These are phyloP conservation scores for Pleurotus salmoneostramineus DNA, from an alignment of 768 basidiomycete species.

Conservation along the genomic window DNA sequence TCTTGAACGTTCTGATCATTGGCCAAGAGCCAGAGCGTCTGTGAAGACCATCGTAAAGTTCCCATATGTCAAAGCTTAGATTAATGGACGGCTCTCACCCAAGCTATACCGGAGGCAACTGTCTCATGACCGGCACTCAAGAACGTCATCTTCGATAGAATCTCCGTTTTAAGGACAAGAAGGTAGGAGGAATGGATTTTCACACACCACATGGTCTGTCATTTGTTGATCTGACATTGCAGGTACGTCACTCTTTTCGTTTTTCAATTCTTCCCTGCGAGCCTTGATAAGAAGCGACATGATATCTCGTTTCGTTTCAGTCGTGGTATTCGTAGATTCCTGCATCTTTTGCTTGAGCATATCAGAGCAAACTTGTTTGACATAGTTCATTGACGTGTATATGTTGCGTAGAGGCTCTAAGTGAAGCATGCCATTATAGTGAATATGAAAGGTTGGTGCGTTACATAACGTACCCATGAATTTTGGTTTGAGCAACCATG, in stretches of 20 bases:
- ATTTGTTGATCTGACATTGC: constrained; percentile 42
- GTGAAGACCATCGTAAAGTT: background rate
- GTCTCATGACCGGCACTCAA: constrained; percentile 44
- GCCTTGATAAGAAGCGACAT: constrained; percentile 48
- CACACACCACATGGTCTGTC: constrained; percentile 47
- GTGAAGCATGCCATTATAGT: background rate
- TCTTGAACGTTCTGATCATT: constrained; percentile 45
- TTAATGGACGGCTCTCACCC: constrained; percentile 26
- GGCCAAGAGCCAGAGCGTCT: constrained; percentile 53
- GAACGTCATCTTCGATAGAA: constrained; percentile 36
- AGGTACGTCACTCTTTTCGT: constrained; percentile 25
- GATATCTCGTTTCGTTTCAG: constrained; percentile 42
- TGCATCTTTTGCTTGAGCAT: constrained; percentile 39
- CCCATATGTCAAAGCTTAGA: background rate
- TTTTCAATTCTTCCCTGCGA: constrained; percentile 30
- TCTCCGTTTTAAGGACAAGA: background rate
- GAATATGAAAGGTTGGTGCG: background rate
- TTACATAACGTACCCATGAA: constrained; percentile 14
- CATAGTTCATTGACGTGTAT: constrained; percentile 35
- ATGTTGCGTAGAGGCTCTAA: constrained; percentile 18
- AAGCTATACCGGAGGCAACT: constrained; percentile 43
- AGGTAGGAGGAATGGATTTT: background rate
- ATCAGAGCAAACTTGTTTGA: constrained; percentile 32
- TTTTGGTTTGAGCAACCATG: constrained; percentile 22
- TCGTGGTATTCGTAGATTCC: constrained; percentile 25